Conservation (phyloP, 306 rosid genomes). For the Lotus japonicus region DNA sequence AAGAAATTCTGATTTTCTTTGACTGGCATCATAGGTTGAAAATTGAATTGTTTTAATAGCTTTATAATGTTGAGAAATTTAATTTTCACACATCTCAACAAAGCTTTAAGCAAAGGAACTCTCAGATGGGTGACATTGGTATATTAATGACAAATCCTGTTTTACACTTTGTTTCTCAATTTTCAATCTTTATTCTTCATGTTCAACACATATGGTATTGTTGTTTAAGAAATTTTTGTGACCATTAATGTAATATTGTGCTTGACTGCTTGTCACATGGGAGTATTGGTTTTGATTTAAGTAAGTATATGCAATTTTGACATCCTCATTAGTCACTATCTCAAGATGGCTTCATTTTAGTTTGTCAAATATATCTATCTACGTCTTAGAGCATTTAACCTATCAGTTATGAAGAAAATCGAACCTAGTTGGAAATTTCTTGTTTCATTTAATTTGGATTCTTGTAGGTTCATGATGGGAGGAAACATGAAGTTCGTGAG, state of each 20-base stretch:
- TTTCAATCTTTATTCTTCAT: neutral
- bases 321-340: neutral
- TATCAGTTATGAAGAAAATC: neutral
- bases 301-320: neutral
- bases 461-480: slow-evolving; percentile 89
- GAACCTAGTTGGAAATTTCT: slow-evolving; percentile 21
- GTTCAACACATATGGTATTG: neutral
- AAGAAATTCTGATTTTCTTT: neutral
- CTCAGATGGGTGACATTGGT: neutral
- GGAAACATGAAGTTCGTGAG: slow-evolving; percentile 96
- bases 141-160: neutral
- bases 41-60: neutral
- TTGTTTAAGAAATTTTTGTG: neutral
- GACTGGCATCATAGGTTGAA: neutral
- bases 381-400: neutral
- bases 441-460: slow-evolving; percentile 25
- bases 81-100: neutral
- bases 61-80: neutral
- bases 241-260: neutral
- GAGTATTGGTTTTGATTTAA: neutral
- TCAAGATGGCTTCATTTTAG: neutral
- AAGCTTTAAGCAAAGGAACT: neutral
- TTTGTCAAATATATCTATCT: neutral
- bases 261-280: neutral
- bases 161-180: neutral